phyloP scores from a whole-genome alignment of 345 rosid species.

The rapeseed (Brassica napus) region DNA sequence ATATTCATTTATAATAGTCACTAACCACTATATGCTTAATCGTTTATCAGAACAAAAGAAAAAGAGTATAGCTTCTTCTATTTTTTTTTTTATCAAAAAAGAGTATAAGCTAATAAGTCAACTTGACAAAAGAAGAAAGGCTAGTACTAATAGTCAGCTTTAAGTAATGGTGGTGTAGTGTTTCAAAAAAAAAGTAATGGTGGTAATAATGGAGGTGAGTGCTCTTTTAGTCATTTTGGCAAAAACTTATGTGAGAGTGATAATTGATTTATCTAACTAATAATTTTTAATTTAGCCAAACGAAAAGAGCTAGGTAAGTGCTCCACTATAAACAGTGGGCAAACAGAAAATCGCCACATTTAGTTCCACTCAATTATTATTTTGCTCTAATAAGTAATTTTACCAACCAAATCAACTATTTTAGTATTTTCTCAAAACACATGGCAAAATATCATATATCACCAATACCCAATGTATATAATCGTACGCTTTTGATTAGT shows the following conservation, averaged over 20 bases:
- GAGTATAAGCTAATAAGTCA: neutral
- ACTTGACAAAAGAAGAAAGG: neutral
- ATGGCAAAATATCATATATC: conserved; percentile 12
- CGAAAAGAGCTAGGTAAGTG: conserved; percentile 33
- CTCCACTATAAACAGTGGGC: conserved; percentile 38
- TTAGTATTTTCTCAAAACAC: conserved; percentile 6
- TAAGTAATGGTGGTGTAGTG: neutral
- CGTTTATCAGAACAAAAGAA: neutral
- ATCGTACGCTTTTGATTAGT: neutral
- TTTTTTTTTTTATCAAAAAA: no score
- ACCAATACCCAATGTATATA: neutral
- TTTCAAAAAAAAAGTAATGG: neutral
- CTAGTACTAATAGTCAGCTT: conserved; percentile 2
- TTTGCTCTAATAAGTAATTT: conserved; percentile 19
- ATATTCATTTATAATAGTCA: neutral
- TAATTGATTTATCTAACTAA: conserved; percentile 15
- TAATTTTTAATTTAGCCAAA: conserved; percentile 18
- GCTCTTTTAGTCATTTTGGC: neutral
- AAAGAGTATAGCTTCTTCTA: neutral
- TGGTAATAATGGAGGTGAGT: conserved; percentile 7
- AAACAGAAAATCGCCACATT: conserved; percentile 37
- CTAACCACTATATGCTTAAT: neutral
- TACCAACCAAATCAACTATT: conserved; percentile 17
- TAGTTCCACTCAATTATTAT: conserved; percentile 25
- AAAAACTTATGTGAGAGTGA: neutral